These are phyloP conservation scores for Phragmites australis DNA, from an alignment of 176 grass and related monocot species.

Conservation along the genomic window DNA sequence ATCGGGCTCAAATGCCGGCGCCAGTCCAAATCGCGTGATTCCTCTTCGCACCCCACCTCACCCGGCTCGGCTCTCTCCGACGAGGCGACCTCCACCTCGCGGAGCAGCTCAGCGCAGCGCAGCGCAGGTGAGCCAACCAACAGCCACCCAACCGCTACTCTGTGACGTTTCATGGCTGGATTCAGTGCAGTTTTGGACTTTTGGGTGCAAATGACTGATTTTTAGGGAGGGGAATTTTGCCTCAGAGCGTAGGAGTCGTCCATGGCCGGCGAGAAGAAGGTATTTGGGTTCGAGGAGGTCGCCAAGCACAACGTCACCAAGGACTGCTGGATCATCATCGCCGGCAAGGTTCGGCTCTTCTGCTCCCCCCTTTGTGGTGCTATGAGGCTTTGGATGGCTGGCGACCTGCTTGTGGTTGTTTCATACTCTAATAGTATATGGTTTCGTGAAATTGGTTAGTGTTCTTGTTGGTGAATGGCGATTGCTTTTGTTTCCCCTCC, in stretches of 20 bases:
- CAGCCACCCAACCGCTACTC: background rate
- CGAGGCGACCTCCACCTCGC: too few relatives aligned
- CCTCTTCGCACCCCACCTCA: background rate
- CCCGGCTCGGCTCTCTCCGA: too few relatives aligned
- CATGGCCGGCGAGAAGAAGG: constrained; percentile 63
- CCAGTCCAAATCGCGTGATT: constrained; percentile 48
- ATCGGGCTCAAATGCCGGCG: constrained; percentile 31
- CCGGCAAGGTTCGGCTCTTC: constrained; percentile 57
- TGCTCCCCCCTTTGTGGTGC: background rate
- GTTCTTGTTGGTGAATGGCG: background rate
- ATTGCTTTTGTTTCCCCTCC: background rate
- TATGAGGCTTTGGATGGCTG: background rate
- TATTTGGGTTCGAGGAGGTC: constrained; percentile 69
- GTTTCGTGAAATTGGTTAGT: background rate
- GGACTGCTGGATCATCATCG: constrained; percentile 88
- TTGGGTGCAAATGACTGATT: background rate
- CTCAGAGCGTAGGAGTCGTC: background rate
- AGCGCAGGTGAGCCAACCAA: constrained; percentile 29
- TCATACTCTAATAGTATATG: background rate
- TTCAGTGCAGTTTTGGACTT: background rate
- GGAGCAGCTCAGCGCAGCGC: too few relatives aligned
- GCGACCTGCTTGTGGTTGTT: background rate
- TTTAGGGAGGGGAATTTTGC: background rate
- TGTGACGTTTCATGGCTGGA: constrained; percentile 6
- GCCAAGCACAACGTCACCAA: constrained; percentile 72